phyloP scores from a whole-genome alignment of 345 rosid species.

The Clarkia xantiana region DNA sequence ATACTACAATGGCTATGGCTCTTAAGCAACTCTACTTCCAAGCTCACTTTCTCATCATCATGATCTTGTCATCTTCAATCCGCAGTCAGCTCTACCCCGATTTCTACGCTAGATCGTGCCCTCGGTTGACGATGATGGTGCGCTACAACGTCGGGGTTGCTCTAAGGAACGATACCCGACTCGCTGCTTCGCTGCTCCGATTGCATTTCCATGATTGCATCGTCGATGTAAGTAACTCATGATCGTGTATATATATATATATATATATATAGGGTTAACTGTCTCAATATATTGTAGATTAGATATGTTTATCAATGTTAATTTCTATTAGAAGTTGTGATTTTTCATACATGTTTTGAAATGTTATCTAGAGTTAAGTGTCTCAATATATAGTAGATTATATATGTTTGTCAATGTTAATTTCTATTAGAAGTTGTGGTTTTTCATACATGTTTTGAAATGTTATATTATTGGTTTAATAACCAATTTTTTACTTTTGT shows the following conservation, averaged over 20 bases:
- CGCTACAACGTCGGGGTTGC: constrained; percentile 49
- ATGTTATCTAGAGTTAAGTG: too few relatives aligned
- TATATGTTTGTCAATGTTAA: too few relatives aligned
- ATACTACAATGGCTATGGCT: not conserved
- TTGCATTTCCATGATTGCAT: constrained; percentile 82
- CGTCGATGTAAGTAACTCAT: constrained; percentile 42
- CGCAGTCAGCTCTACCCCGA: constrained; percentile 26
- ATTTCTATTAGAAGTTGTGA: too few relatives aligned
- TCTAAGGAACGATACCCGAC: constrained; percentile 43
- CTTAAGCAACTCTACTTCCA: not conserved
- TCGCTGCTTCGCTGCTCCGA: constrained; percentile 82
- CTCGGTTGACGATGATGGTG: constrained; percentile 49
- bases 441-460: too few relatives aligned
- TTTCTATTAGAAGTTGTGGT: too few relatives aligned
- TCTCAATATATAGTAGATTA: too few relatives aligned
- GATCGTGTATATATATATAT: not conserved
- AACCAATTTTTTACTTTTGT: too few relatives aligned
- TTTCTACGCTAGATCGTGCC: constrained; percentile 54
- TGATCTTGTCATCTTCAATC: not conserved
- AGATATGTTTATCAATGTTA: too few relatives aligned
- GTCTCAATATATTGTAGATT: too few relatives aligned
- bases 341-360: too few relatives aligned
- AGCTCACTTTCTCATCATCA: not conserved
- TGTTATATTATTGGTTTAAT: too few relatives aligned
- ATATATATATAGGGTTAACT: too few relatives aligned